Conservation (phyloP, 208 protist genomes). For the Angomonas ambiguus region DNA sequence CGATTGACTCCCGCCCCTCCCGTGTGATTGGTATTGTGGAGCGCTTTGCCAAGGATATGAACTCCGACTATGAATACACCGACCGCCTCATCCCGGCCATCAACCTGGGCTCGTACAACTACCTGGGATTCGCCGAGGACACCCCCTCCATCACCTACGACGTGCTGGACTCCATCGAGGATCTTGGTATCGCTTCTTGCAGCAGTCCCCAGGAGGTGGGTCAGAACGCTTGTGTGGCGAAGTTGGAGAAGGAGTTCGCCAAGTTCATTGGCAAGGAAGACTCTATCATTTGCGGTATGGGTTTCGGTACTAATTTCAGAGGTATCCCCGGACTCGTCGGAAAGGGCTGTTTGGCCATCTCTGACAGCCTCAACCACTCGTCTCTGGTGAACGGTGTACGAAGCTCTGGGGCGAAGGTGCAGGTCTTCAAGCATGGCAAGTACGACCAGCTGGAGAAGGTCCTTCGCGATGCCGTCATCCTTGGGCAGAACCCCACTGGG, state of each 20-base stretch:
- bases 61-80: conserved; percentile 81
- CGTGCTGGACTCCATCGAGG: conserved; percentile 76
- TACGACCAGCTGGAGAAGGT: conserved; percentile 90
- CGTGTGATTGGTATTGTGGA: conserved; percentile 92
- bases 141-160: conserved; percentile 72
- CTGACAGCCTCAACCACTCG: conserved; percentile 97
- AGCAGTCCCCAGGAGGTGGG: conserved; percentile 65
- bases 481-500: conserved; percentile 84
- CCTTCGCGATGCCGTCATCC: conserved; percentile 79
- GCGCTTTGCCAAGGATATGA: conserved; percentile 82
- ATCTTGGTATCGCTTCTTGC: conserved; percentile 71
- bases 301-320: conserved; percentile 89
- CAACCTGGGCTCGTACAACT: conserved; percentile 99
- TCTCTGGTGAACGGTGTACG: conserved; percentile 96
- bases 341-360: conserved; percentile 92
- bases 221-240: conserved; percentile 35
- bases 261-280: conserved; percentile 93
- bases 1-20: conserved; percentile 91
- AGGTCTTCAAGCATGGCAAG: conserved; percentile 94
- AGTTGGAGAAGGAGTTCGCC: conserved; percentile 91
- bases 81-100: conserved; percentile 77
- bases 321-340: conserved; percentile 91
- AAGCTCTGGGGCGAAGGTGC: conserved; percentile 77
- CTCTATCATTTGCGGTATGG: conserved; percentile 93
- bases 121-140: conserved; percentile 97